Conservation (phyloP, 2,329 filamentous ascomycete genomes). For the Microdochium paspali region DNA sequence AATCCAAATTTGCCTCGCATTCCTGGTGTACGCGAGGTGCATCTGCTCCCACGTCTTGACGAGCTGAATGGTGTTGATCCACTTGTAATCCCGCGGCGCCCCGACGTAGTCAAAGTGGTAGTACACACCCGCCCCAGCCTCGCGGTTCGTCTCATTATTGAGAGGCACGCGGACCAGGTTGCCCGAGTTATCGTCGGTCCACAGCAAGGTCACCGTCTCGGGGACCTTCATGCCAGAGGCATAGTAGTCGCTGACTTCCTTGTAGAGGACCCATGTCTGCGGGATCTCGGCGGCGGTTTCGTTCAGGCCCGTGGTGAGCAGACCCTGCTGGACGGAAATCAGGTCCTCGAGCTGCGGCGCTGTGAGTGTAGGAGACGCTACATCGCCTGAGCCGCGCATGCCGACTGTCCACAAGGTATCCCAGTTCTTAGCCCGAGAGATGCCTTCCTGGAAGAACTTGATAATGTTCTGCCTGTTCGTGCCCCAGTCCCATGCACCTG, state of each 20-base stretch:
- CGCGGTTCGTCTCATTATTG: slow-evolving; percentile 35
- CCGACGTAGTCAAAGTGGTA: slow-evolving; percentile 1
- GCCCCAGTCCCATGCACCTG: slow-evolving; percentile 44
- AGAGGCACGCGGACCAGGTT: slow-evolving; percentile 45
- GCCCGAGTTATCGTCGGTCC: slow-evolving; percentile 50
- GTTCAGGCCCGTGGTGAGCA: slow-evolving; percentile 8
- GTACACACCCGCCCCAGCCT: slow-evolving; percentile 17
- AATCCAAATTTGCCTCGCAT: slow-evolving; percentile 52
- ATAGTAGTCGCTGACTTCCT: slow-evolving; percentile 46
- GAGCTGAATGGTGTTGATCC: slow-evolving; percentile 58
- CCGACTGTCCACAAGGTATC: slow-evolving; percentile 40
- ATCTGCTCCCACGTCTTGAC: slow-evolving; percentile 59
- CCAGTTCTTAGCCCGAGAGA: slow-evolving; percentile 36
- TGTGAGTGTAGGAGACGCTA: slow-evolving; percentile 21
- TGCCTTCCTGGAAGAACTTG: slow-evolving; percentile 42
- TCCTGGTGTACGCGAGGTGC: slow-evolving; percentile 47
- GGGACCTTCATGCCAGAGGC: slow-evolving; percentile 46
- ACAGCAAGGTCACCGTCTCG: slow-evolving; percentile 47
- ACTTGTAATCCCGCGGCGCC: slow-evolving; percentile 13
- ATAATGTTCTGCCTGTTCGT: slow-evolving; percentile 42
- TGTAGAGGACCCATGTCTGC: slow-evolving; percentile 43
- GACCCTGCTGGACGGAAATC: slow-evolving; percentile 23
- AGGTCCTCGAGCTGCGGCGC: slow-evolving; percentile 36
- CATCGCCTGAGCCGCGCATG: slow-evolving; percentile 47
- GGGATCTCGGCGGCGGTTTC: slow-evolving; percentile 23